These are phyloP conservation scores for Malus domestica DNA, from an alignment of 306 rosid species.

Conservation along the genomic window DNA sequence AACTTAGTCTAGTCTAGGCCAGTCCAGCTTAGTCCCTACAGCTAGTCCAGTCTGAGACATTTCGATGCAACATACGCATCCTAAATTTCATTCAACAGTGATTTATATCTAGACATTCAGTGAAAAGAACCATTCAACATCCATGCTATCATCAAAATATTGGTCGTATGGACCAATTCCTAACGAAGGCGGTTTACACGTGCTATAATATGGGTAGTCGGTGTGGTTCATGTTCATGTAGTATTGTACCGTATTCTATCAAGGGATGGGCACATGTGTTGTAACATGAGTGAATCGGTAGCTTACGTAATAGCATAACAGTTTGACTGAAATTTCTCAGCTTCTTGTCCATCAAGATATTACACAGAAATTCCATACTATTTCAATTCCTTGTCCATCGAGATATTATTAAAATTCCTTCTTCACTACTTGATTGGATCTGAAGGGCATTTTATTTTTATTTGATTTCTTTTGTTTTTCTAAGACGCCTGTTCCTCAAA, in stretches of 20 bases:
- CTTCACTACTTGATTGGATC: background rate
- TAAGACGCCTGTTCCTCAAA: background rate
- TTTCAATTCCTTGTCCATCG: no score
- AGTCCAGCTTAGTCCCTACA: no score
- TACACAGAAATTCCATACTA: no score
- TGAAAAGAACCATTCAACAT: background rate
- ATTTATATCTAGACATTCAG: background rate
- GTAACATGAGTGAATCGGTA: no score
- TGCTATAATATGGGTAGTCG: background rate
- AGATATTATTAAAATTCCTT: background rate
- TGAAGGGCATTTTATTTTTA: background rate
- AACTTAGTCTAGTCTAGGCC: no score
- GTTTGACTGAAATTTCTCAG: no score
- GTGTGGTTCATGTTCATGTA: no score
- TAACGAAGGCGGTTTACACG: no score
- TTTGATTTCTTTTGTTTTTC: background rate
- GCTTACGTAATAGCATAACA: no score
- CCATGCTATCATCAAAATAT: background rate
- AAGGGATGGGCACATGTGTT: background rate
- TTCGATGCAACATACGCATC: no score
- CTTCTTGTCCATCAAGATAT: background rate
- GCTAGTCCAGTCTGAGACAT: no score
- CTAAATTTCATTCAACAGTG: background rate
- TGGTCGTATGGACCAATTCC: background rate
- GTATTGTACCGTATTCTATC: no score